Evolutionary conservation across 163 green algal species (phyloP).

Genomic region (Chloromonas sp.): DNA sequence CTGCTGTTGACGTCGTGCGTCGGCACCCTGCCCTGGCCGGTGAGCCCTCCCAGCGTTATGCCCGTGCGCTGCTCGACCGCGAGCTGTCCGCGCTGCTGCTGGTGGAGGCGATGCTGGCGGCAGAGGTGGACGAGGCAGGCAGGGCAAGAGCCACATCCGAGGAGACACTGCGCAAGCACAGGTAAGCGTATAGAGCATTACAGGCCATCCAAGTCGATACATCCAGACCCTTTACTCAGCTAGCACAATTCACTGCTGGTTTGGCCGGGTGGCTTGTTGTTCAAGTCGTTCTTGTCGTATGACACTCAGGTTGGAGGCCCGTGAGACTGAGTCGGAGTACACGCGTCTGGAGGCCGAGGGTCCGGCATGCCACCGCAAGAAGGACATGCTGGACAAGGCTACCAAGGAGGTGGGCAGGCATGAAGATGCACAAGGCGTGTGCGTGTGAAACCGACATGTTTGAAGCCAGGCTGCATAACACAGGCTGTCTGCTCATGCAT

Average conservation of each 20-base stretch:
- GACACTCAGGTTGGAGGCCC: constrained; percentile 33
- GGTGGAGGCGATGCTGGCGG: constrained; percentile 54
- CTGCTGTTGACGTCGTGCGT: constrained; percentile 47
- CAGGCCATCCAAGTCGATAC: too few species aligned
- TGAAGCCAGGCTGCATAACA: too few species aligned
- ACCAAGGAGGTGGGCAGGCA: constrained; percentile 51
- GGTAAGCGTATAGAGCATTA: background rate
- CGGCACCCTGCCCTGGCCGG: constrained; percentile 35
- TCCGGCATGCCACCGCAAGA: constrained; percentile 65
- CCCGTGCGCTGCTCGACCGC: constrained; percentile 45
- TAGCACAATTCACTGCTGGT: too few species aligned
- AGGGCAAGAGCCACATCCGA: constrained; percentile 24
- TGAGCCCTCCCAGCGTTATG: constrained; percentile 37
- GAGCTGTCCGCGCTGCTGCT: constrained; percentile 49
- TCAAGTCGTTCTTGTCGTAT: background rate
- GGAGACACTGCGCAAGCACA: constrained; percentile 36
- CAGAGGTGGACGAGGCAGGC: constrained; percentile 34
- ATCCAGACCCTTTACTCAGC: too few species aligned
- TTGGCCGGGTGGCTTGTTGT: too few species aligned
- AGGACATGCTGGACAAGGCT: constrained; percentile 67
- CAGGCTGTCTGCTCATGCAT: too few species aligned
- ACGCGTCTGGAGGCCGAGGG: constrained; percentile 52
- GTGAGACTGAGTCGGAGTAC: constrained; percentile 60
- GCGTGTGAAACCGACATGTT: background rate
- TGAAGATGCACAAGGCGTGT: background rate